Percentiles rank a stretch among this genome's conserved stretches.
phyloP scores from a whole-genome alignment of 129 eudicot genomes.

The Flaveria bidentis region DNA sequence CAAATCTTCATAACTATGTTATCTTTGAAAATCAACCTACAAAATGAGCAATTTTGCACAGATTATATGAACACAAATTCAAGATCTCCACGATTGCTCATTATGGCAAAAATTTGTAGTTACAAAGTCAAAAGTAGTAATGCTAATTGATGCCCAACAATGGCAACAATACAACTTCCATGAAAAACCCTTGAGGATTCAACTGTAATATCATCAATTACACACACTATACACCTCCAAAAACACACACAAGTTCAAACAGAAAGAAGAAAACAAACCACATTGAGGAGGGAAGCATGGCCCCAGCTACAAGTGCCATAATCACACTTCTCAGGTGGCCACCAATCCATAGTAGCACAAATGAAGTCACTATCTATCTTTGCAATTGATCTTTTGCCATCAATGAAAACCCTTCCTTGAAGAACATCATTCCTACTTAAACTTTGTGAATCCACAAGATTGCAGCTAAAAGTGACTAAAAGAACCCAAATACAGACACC shows the following conservation, averaged over 20 bases:
- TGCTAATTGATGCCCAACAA: not conserved
- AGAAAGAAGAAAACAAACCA: constrained; percentile 49
- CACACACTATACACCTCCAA: constrained; percentile 21
- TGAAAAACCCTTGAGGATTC: constrained; percentile 17
- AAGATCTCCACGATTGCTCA: not conserved
- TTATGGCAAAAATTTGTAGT: not conserved
- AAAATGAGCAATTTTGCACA: not conserved
- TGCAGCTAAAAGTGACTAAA: constrained; percentile 38
- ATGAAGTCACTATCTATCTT: constrained; percentile 63
- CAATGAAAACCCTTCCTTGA: constrained; percentile 49
- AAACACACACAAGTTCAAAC: constrained; percentile 32
- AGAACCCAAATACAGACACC: constrained; percentile 44
- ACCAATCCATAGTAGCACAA: constrained; percentile 97
- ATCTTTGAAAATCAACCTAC: not conserved
- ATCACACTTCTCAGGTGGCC: constrained; percentile 99
- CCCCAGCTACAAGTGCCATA: constrained; percentile 95
- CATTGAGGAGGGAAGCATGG: constrained; percentile 77
- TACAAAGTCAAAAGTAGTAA: not conserved
- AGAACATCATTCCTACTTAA: constrained; percentile 22
- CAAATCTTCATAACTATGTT: not conserved
- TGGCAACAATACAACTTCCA: not conserved
- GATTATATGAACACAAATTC: not conserved
- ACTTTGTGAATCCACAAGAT: constrained; percentile 42
- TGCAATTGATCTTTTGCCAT: constrained; percentile 58
- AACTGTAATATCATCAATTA: constrained; percentile 21